Conservation (phyloP, 352 stramenopile species). For the Globisporangium uncinulatum region DNA sequence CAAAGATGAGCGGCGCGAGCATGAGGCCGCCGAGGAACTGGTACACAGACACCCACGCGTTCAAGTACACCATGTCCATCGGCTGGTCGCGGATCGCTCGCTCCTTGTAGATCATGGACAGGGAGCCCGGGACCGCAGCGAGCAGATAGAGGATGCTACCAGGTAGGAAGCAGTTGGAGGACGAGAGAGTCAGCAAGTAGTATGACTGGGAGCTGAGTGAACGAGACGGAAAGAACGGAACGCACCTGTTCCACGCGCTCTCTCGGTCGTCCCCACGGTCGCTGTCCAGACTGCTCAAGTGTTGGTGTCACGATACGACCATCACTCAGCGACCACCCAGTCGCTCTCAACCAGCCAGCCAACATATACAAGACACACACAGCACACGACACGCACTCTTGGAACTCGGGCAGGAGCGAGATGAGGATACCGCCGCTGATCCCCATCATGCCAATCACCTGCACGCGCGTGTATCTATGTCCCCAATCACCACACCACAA, state of each 20-base stretch:
- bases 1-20: constrained; percentile 75
- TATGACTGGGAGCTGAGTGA: constrained; percentile 1
- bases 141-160: constrained; percentile 68
- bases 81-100: constrained; percentile 71
- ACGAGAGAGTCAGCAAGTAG: not conserved
- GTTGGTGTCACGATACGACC: not conserved
- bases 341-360: not conserved
- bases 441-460: constrained; percentile 62
- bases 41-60: constrained; percentile 82
- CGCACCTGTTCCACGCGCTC: constrained; percentile 75
- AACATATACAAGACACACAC: not conserved
- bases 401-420: constrained; percentile 65
- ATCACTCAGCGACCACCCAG: not conserved
- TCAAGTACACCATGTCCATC: constrained; percentile 86
- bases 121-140: constrained; percentile 59
- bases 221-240: constrained; percentile 1
- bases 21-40: constrained; percentile 83
- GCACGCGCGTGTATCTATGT: constrained; percentile 58
- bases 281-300: constrained; percentile 39
- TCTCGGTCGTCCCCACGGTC: constrained; percentile 64
- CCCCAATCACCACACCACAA: not conserved
- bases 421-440: constrained; percentile 70
- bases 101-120: constrained; percentile 89
- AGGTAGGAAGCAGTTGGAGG: not conserved
- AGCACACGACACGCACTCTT: constrained; percentile 40